A percentile compares a stretch with the other conserved stretches of the same genome.
Conservation (phyloP, 768 basidiomycete genomes). For the Amanita jacksonii region DNA sequence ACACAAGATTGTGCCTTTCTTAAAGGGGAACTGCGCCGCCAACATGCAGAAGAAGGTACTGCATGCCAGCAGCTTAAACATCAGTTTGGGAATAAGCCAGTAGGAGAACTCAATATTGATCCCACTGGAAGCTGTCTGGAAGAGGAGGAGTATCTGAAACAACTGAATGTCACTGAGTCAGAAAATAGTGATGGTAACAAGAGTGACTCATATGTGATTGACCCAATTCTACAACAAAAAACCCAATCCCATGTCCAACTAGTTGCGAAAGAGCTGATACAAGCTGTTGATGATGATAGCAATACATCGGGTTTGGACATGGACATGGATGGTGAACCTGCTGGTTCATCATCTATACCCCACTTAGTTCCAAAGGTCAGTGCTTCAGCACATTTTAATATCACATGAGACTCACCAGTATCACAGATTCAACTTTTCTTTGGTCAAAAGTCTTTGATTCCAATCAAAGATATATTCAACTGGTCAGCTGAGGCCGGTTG, state of each 20-base stretch:
- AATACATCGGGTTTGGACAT: background rate
- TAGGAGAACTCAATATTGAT: background rate
- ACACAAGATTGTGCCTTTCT: constrained; percentile 8
- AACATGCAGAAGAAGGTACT: constrained; percentile 5
- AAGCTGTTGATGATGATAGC: background rate
- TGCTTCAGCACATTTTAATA: background rate
- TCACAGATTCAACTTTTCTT: background rate
- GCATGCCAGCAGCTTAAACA: constrained; percentile 2
- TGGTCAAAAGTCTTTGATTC: constrained; percentile 1
- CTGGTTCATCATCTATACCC: background rate
- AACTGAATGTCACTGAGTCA: too few relatives aligned
- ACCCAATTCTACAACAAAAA: background rate
- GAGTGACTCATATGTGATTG: background rate
- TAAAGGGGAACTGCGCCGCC: constrained; percentile 6
- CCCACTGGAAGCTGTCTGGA: background rate
- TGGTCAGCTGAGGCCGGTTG: background rate
- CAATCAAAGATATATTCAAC: constrained; percentile 1
- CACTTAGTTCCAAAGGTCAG: background rate
- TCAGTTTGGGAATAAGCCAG: constrained; percentile 1
- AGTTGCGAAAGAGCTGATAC: background rate
- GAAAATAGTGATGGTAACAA: too few relatives aligned
- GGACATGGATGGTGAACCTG: background rate
- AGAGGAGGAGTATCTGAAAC: too few relatives aligned
- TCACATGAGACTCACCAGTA: background rate
- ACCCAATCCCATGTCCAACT: background rate